A percentile compares a stretch with the other conserved stretches of the same genome.
phyloP scores from a whole-genome alignment of 2,329 filamentous ascomycete species.

The Exutisphaerella laricina region DNA sequence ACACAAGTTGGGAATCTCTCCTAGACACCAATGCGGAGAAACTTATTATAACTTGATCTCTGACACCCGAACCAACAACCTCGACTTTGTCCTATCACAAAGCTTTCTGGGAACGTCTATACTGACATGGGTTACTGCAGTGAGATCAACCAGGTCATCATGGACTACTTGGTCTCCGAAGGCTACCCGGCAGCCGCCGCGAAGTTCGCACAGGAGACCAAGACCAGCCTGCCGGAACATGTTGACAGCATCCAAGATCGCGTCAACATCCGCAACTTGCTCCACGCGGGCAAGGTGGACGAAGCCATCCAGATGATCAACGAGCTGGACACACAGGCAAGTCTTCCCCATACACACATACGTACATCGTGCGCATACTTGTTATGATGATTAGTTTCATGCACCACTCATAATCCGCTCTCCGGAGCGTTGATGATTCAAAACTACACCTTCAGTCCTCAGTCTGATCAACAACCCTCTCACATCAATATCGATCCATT shows the following conservation, averaged over 20 bases:
- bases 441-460: slow-evolving; percentile 72
- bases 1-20: slow-evolving; percentile 99
- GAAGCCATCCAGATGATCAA: slow-evolving; percentile 82
- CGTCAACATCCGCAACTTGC: slow-evolving; percentile 76
- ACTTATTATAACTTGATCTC: slow-evolving; percentile 72
- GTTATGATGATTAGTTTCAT: slow-evolving; percentile 99
- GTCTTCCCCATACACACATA: too few species aligned
- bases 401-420: slow-evolving; percentile 98
- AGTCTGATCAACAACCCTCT: slow-evolving; percentile 85
- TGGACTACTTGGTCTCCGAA: slow-evolving; percentile 95
- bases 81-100: too few species aligned
- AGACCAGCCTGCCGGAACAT: slow-evolving; percentile 69
- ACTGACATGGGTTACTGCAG: slow-evolving; percentile 53
- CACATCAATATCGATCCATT: too few species aligned
- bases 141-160: slow-evolving; percentile 89
- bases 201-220: slow-evolving; percentile 91
- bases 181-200: slow-evolving; percentile 89
- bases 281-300: slow-evolving; percentile 80
- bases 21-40: slow-evolving; percentile 90
- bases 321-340: slow-evolving; percentile 84
- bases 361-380: slow-evolving; percentile 21
- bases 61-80: slow-evolving; percentile 40
- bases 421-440: slow-evolving; percentile 84
- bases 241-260: slow-evolving; percentile 65
- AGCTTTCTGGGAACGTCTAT: too few species aligned